Evolutionary conservation across 2,329 filamentous ascomycete species (phyloP), one percentile per base, ranked within the genome.

Genomic region (Talaromyces pinophilus): DNA sequence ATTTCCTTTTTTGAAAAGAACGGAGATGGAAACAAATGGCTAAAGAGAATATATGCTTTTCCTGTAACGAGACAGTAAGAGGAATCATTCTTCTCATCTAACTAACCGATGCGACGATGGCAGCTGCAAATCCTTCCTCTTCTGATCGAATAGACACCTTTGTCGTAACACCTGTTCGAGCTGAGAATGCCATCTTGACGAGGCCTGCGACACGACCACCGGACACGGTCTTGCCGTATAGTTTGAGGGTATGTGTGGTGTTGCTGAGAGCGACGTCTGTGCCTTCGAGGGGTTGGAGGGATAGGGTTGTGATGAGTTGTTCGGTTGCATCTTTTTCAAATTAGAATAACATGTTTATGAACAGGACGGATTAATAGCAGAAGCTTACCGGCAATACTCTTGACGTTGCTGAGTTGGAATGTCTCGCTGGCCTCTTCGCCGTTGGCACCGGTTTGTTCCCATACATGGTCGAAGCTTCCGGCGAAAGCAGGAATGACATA

Each of bases 401-500:
- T 97, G 75, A 95, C 88, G 72, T 90, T 90, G 74, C 89, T 89
- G 71, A 97, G 84, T 80, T 94, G 92, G 77, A 97, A 83, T 44
- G 94, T 99, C 83, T 98, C 95, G 70, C 92, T 91, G 4, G 91
- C 91, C 77, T 97, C 92, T 75, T 97, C 92, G 62, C 93, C 93
- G 33, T 91, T 84, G n/a, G 92, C 91, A 63, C 92, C 92, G 63
- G 94, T 88, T 79, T 96, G 92, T 79, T 96, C 92, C 94, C 94
- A 99, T 59, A 98, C 87, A 74, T 96, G 92, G 76, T 92, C 92
- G 77, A 98, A 99, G 84, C 92, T 96, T 77, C 93, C 91, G 19
- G 93, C 93, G 78, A 96, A 99, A 1, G 92, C 90, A 22, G 95
- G 95, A 59, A 97, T 86, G 69, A 99, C 88, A 79, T 97, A 99